Evolutionary conservation across 2,329 filamentous ascomycete genomes (phyloP).

Genomic region (Coniochaeta sp.): DNA sequence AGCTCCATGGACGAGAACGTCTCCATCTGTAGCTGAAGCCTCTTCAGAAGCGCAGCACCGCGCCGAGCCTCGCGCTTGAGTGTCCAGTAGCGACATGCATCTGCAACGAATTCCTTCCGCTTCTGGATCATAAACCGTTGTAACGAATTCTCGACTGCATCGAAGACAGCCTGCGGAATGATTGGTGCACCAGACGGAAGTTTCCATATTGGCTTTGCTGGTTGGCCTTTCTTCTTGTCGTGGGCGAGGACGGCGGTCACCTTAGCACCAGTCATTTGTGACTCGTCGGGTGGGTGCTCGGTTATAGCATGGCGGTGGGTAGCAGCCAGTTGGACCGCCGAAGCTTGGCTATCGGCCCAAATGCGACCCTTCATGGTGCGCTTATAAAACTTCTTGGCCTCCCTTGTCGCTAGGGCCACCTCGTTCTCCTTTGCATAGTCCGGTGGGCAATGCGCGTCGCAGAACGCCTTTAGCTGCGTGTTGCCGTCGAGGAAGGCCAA

Average conservation of each 20-base stretch:
- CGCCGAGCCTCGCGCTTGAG: constrained; percentile 88
- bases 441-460: constrained; percentile 85
- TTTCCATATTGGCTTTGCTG: constrained; percentile 72
- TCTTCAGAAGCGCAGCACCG: constrained; percentile 85
- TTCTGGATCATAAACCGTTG: constrained; percentile 74
- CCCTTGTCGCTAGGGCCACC: constrained; percentile 70
- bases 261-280: constrained; percentile 77
- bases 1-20: constrained; percentile 97
- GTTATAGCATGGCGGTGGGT: constrained; percentile 56
- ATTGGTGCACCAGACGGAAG: constrained; percentile 91
- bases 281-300: constrained; percentile 71
- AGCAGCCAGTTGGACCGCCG: constrained; percentile 74
- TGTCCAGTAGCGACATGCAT: constrained; percentile 96
- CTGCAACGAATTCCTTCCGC: constrained; percentile 85
- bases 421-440: constrained; percentile 86
- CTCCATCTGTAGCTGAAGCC: constrained; percentile 90
- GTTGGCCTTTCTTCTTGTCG: constrained; percentile 68
- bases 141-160: constrained; percentile 77
- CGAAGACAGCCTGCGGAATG: constrained; percentile 81
- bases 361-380: constrained; percentile 80
- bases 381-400: constrained; percentile 85
- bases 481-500: constrained; percentile 71
- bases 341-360: constrained; percentile 86
- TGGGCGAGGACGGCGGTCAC: constrained; percentile 68
- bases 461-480: constrained; percentile 86